Evolutionary conservation across 2,329 filamentous ascomycete genomes (phyloP).

Genomic region (Colletotrichum tofieldiae): DNA sequence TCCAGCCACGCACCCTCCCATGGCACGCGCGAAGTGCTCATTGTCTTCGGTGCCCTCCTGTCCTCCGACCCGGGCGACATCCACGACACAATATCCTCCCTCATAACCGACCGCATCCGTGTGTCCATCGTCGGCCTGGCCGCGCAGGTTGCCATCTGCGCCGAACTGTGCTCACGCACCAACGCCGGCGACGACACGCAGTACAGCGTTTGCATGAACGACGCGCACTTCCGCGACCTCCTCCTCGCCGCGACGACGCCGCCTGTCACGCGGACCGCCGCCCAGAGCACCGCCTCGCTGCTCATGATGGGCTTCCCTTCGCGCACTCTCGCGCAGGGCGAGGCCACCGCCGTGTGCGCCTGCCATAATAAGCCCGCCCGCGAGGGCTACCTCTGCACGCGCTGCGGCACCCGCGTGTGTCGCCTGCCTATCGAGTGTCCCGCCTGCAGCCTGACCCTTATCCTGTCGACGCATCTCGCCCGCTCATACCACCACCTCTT

Average conservation of each 20-base stretch:
- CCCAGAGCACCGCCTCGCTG: conserved; percentile 74
- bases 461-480: conserved; percentile 93
- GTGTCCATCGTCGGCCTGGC: conserved; percentile 92
- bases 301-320: conserved; percentile 99
- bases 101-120: conserved; percentile 87
- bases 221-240: conserved; percentile 85
- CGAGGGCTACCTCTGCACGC: conserved; percentile 92
- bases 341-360: conserved; percentile 83
- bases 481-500: conserved; percentile 96
- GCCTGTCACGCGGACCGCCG: conserved; percentile 80
- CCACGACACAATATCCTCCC: conserved; percentile 85
- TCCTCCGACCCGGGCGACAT: conserved; percentile 96
- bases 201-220: conserved; percentile 88
- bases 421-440: conserved; percentile 92
- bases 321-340: conserved; percentile 79
- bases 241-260: conserved; percentile 91
- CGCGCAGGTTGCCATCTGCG: conserved; percentile 92
- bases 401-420: conserved; percentile 92
- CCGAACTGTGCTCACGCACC: conserved; percentile 88
- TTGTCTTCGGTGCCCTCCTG: conserved; percentile 91
- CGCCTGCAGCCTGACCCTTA: conserved; percentile 90
- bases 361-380: conserved; percentile 88
- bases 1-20: conserved; percentile 89
- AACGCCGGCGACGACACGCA: conserved; percentile 83
- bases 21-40: conserved; percentile 91